Evolutionary conservation across 345 rosid genomes (phyloP).

Genomic region (Arabidopsis arenosa): DNA sequence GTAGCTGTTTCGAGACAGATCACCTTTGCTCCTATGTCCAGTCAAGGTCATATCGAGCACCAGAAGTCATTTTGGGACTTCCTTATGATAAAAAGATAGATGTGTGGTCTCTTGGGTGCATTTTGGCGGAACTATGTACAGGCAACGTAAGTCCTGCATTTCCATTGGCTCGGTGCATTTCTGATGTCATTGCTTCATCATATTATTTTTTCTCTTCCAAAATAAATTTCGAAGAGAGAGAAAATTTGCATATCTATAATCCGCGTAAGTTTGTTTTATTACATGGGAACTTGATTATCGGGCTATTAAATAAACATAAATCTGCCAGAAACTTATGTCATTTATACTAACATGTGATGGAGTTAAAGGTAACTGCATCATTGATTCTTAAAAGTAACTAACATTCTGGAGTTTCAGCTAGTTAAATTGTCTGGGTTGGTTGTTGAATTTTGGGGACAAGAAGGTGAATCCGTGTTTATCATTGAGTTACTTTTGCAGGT

Average conservation of each 20-base stretch:
- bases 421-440: background rate
- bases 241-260: background rate
- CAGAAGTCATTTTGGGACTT: constrained; percentile 94
- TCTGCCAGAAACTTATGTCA: background rate
- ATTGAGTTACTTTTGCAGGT: constrained; percentile 52
- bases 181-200: background rate
- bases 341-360: background rate
- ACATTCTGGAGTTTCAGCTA: background rate
- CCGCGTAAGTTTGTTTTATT: background rate
- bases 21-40: constrained; percentile 98
- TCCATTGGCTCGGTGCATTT: constrained; percentile 4
- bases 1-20: constrained; percentile 99
- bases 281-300: background rate
- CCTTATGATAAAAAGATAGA: constrained; percentile 97
- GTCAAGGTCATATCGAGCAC: constrained; percentile 97
- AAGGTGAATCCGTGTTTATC: background rate
- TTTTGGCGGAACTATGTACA: constrained; percentile 96
- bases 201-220: background rate
- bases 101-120: constrained; percentile 99
- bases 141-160: constrained; percentile 81
- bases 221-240: background rate
- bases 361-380: background rate
- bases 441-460: constrained; percentile 1
- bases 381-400: background rate
- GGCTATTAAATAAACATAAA: background rate